Evolutionary conservation across 23 red algal species (phyloP).

Genomic region (Porphyridium purpureum): DNA sequence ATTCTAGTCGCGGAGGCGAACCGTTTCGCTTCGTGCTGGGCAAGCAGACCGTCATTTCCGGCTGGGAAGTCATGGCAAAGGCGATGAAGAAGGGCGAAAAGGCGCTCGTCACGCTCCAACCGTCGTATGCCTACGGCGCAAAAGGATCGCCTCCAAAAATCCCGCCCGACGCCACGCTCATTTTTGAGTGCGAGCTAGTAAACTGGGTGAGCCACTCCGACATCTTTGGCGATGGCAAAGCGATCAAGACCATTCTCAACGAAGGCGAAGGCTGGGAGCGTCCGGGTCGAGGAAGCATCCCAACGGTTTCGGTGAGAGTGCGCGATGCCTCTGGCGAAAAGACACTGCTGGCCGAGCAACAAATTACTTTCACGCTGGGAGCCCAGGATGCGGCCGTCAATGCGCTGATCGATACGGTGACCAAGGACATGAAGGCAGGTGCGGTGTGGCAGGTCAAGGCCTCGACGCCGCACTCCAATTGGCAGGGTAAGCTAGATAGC

Average conservation of each 20-base stretch:
- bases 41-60: conserved; percentile 10
- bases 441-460: neutral
- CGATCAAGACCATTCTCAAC: conserved; percentile 30
- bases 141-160: conserved; percentile 22
- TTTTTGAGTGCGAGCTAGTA: conserved; percentile 28
- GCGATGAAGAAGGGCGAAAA: conserved; percentile 29
- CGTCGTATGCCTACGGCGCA: conserved; percentile 28
- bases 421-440: conserved; percentile 73
- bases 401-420: conserved; percentile 16
- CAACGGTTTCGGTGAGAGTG: conserved; percentile 9
- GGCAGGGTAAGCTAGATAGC: conserved; percentile 11
- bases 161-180: conserved; percentile 23
- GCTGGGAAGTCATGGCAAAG: conserved; percentile 19
- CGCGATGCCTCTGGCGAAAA: neutral
- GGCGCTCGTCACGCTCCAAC: conserved; percentile 12
- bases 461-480: too few relatives aligned
- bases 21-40: conserved; percentile 55
- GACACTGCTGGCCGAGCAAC: conserved; percentile 5
- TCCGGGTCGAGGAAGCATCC: conserved; percentile 37
- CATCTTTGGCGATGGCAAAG: conserved; percentile 70
- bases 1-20: conserved; percentile 21
- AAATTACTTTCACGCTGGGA: conserved; percentile 15
- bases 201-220: conserved; percentile 64
- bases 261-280: conserved; percentile 81
- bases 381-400: neutral